Evolutionary conservation across 805 yeast species (phyloP), one percentile per base, ranked within the genome.

Genomic region (Candida hungchunana): DNA sequence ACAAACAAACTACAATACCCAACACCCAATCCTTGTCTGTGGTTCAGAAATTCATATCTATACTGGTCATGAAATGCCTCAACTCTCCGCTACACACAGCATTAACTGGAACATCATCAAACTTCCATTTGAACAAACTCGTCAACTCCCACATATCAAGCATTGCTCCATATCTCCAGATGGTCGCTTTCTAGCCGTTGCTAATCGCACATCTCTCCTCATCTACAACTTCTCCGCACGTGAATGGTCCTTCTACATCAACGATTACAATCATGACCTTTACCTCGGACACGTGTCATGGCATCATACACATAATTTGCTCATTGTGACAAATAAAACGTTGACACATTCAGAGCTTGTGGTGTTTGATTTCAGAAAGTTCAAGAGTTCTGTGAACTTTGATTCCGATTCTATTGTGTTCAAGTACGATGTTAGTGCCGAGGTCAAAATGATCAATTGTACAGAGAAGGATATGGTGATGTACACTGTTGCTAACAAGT

Each of bases 191-290:
- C 29, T 56, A 3, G 60, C 58, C 1, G 2, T 56, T 1, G 43
- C 54, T 1, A 56, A 54, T 21, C 28, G 29, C 0, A 40, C 31
- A 7, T 32, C 43, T 4, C 20, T 57, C 11, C 25, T 54, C 28
- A 27, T 56, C 3, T 48, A 56, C 34, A 47, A 55, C 4, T 41
- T 48, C 15, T 18, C 18, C 6, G 44, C 44, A 8, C 43, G 43
- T 13, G 47, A 46, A 17, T 58, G 62, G 62, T 43, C 50, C 35
- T 39, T 45, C 28, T 58, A 53, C 37, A 43, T 42, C 20, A 53
- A 58, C 39, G 56, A 51, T 23, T 46, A 38, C 26, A 44, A 42
- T 22, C 48, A 50, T 22, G 53, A 50, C 12, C 31, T 51, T 19
- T 18, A 37, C 13, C 29, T 53, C 18, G 34, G 36, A 7, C 40